Conservation (phyloP, 2,329 filamentous ascomycete genomes). For the Nemania abortiva region DNA sequence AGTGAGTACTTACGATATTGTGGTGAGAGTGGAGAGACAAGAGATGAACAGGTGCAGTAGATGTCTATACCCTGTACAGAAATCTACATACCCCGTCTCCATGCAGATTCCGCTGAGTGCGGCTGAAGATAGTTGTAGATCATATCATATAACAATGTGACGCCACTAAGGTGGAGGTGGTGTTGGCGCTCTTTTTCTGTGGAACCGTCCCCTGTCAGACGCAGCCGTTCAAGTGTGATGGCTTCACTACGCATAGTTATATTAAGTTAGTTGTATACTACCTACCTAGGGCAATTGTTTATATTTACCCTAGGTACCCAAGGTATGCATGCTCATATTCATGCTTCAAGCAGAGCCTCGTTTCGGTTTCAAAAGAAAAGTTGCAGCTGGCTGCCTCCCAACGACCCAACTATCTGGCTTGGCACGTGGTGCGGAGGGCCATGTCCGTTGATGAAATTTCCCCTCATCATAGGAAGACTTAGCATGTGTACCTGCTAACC, state of each 20-base stretch:
- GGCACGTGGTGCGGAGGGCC: too few species aligned
- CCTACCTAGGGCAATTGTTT: too few species aligned
- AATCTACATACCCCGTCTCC: too few species aligned
- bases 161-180: too few species aligned
- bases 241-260: too few species aligned
- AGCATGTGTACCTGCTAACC: too few species aligned
- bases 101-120: slow-evolving; percentile 9
- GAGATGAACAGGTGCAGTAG: not conserved
- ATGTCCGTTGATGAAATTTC: too few species aligned
- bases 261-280: too few species aligned
- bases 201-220: too few species aligned
- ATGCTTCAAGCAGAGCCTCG: not conserved
- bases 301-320: too few species aligned
- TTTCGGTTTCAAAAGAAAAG: not conserved
- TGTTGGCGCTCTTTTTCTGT: too few species aligned
- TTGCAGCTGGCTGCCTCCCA: not conserved
- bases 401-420: not conserved
- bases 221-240: too few species aligned
- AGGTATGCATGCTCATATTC: not conserved
- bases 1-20: not conserved
- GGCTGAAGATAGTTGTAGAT: slow-evolving; percentile 22
- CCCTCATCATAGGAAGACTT: not conserved
- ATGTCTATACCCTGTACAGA: not conserved
- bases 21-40: not conserved
- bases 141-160: not conserved